A percentile compares a stretch with the other conserved stretches of the same genome.
phyloP scores from a whole-genome alignment of 2,329 filamentous ascomycete species.

The Sclerotinia borealis region DNA sequence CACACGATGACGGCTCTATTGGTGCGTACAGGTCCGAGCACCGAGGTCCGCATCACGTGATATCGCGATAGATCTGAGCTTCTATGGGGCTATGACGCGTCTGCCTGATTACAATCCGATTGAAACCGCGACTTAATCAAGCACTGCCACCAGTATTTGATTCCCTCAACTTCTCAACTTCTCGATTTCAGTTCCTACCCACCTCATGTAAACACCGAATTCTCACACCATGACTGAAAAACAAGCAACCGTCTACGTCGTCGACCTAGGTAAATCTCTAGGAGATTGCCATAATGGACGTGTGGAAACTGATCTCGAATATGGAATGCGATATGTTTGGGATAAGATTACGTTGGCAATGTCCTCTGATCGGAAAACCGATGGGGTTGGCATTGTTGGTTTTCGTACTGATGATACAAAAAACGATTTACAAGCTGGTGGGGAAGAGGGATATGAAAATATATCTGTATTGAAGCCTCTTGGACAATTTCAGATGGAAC shows the following conservation, averaged over 20 bases:
- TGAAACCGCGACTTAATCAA: not conserved
- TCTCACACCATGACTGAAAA: slow-evolving; percentile 71
- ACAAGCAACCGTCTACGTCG: slow-evolving; percentile 84
- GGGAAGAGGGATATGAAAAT: slow-evolving; percentile 69
- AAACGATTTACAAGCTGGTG: slow-evolving; percentile 49
- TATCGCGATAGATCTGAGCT: not conserved
- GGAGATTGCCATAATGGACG: slow-evolving; percentile 64
- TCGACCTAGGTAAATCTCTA: slow-evolving; percentile 88
- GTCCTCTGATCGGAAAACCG: slow-evolving; percentile 62
- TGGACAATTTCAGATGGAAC: slow-evolving; percentile 55
- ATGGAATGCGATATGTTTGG: slow-evolving; percentile 88
- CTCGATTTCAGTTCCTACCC: not conserved
- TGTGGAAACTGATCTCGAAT: slow-evolving; percentile 75
- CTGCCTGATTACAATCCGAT: not conserved
- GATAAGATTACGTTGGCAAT: slow-evolving; percentile 79
- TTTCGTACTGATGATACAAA: slow-evolving; percentile 72
- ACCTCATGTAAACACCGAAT: not conserved
- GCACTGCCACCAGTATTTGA: not conserved
- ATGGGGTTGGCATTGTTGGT: slow-evolving; percentile 72
- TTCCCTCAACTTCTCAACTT: not conserved
- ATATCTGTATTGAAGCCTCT: slow-evolving; percentile 73
- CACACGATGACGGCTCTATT: slow-evolving; percentile 2
- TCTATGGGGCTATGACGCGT: not conserved
- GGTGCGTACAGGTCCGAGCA: not conserved
- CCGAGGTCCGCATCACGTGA: slow-evolving; percentile 10